Percentiles rank a stretch among this genome's conserved stretches.
These are phyloP conservation scores for Steccherinum ochraceum DNA, from an alignment of 768 basidiomycete species.

Conservation along the genomic window DNA sequence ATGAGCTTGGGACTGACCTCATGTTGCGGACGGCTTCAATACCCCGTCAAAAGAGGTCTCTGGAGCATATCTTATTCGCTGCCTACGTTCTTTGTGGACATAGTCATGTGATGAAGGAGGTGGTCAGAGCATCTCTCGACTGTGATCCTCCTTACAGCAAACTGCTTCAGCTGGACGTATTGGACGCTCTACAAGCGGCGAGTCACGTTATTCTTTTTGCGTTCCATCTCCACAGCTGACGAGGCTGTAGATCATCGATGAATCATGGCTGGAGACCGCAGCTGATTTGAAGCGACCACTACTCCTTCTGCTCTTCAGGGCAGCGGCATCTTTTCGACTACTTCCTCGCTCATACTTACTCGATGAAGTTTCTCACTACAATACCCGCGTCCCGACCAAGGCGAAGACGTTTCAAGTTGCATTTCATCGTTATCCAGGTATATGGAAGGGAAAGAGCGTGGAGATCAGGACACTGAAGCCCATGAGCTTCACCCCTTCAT, in stretches of 20 bases:
- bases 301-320: not conserved
- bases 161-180: not conserved
- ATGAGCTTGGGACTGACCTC: too few species aligned
- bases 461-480: not conserved
- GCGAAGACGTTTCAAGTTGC: not conserved
- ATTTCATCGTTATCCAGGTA: too few species aligned
- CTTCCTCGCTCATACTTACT: not conserved
- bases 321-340: not conserved
- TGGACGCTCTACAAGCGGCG: not conserved
- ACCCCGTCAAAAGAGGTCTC: too few species aligned
- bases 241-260: too few species aligned
- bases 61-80: too few species aligned
- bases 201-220: not conserved
- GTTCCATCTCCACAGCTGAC: too few species aligned
- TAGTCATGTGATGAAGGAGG: too few species aligned
- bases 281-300: not conserved
- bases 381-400: not conserved
- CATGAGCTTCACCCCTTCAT: not conserved
- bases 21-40: too few species aligned
- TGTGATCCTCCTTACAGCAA: too few species aligned
- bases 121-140: too few species aligned
- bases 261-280: too few species aligned
- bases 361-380: not conserved
- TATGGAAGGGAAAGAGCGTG: not conserved
- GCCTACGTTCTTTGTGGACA: too few species aligned